Evolutionary conservation across 2,329 filamentous ascomycete species (phyloP).

Genomic region (Tolypocladium ophioglossoides): DNA sequence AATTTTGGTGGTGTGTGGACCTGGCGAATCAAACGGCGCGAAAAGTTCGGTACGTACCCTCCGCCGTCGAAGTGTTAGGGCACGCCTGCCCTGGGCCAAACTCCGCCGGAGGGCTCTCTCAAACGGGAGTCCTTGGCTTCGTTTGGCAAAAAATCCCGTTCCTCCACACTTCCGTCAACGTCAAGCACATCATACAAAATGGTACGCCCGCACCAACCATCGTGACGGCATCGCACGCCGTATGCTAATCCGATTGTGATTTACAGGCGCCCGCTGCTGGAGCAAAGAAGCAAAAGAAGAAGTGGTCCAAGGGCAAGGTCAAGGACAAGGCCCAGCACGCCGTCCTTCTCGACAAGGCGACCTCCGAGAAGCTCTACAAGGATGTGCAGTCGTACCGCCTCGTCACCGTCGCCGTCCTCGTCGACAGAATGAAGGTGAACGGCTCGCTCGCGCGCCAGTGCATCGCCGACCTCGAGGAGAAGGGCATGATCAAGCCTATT

Average conservation of each 20-base stretch:
- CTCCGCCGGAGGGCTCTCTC: constrained; percentile 12
- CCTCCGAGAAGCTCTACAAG: constrained; percentile 98
- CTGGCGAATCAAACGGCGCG: constrained; percentile 23
- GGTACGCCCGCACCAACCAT: constrained; percentile 19
- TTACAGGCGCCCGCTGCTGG: constrained; percentile 32
- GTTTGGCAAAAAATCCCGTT: constrained; percentile 18
- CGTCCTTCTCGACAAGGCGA: constrained; percentile 97
- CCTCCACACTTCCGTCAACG: constrained; percentile 26
- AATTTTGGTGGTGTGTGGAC: constrained; percentile 24
- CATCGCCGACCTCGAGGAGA: constrained; percentile 89
- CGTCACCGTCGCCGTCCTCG: constrained; percentile 95
- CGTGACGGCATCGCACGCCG: neutral
- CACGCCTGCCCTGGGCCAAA: constrained; percentile 29
- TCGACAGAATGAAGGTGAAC: constrained; percentile 99
- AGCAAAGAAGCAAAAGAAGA: constrained; percentile 42
- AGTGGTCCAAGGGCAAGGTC: constrained; percentile 57
- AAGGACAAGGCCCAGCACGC: constrained; percentile 99
- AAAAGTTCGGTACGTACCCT: constrained; percentile 17
- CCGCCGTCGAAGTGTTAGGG: constrained; percentile 24
- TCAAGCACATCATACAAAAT: constrained; percentile 33
- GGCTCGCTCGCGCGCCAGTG: constrained; percentile 88
- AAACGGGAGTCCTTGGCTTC: constrained; percentile 18
- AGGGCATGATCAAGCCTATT: constrained; percentile 96
- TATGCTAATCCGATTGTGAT: constrained; percentile 1
- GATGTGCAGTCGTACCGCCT: constrained; percentile 99